These are phyloP conservation scores for Komagataella populi DNA, from an alignment of 805 yeast species.

Conservation along the genomic window DNA sequence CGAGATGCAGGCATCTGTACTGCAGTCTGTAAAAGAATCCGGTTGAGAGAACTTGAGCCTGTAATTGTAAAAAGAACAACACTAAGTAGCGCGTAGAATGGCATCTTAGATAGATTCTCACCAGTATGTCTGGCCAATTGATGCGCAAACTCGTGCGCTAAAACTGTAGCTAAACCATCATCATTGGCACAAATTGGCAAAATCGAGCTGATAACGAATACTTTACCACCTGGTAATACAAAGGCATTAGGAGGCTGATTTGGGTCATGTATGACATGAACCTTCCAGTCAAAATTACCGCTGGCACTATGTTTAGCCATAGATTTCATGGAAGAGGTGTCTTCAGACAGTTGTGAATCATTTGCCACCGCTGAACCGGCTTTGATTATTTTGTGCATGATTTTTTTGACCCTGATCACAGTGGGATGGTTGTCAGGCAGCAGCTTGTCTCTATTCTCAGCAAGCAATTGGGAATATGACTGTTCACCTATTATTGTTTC, in stretches of 20 bases:
- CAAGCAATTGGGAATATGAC: conserved; percentile 47
- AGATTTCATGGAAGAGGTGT: background rate
- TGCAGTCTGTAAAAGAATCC: conserved; percentile 37
- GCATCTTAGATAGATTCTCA: conserved; percentile 70
- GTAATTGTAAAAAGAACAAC: conserved; percentile 43
- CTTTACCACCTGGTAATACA: conserved; percentile 92
- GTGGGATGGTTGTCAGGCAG: conserved; percentile 54
- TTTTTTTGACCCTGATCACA: conserved; percentile 35
- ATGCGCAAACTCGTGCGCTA: conserved; percentile 90
- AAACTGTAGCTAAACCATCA: conserved; percentile 90
- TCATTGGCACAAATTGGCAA: conserved; percentile 68
- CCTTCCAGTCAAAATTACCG: conserved; percentile 47
- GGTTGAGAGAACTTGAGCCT: conserved; percentile 40
- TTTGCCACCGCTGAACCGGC: conserved; percentile 23
- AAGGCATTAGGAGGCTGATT: conserved; percentile 93
- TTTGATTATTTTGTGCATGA: conserved; percentile 53
- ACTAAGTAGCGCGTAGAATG: conserved; percentile 47
- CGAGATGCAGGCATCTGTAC: conserved; percentile 78
- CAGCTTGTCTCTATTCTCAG: conserved; percentile 35
- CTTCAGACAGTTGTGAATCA: background rate
- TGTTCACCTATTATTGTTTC: conserved; percentile 51
- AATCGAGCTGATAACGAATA: conserved; percentile 74
- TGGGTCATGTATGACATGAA: conserved; percentile 65
- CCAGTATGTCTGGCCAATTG: conserved; percentile 86
- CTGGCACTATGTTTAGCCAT: background rate